phyloP scores from a whole-genome alignment of 768 basidiomycete genomes.

The Strobilomyces echinocephalus region DNA sequence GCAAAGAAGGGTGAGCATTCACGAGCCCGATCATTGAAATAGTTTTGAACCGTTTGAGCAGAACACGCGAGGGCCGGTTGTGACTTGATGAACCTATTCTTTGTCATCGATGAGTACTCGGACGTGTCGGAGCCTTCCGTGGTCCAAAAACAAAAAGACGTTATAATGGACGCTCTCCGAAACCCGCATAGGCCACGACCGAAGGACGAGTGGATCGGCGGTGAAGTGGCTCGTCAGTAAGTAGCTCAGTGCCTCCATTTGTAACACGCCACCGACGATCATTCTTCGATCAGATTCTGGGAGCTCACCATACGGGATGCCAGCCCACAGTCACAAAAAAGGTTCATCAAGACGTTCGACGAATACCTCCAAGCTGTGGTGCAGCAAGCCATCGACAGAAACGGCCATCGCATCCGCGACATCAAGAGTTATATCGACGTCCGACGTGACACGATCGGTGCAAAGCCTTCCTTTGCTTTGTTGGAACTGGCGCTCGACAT shows the following conservation, averaged over 20 bases:
- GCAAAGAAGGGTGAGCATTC: slow-evolving; percentile 8
- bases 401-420: slow-evolving; percentile 25
- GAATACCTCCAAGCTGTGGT: slow-evolving; percentile 1
- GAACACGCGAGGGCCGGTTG: slow-evolving; percentile 34
- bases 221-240: slow-evolving; percentile 15
- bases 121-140: slow-evolving; percentile 34
- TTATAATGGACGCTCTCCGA: slow-evolving; percentile 19
- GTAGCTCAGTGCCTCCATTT: background rate
- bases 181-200: slow-evolving; percentile 10
- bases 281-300: slow-evolving; percentile 10
- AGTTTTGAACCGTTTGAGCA: background rate
- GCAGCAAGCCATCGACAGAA: slow-evolving; percentile 6
- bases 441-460: slow-evolving; percentile 33
- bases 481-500: slow-evolving; percentile 31
- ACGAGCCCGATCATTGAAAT: background rate
- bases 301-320: slow-evolving; percentile 4
- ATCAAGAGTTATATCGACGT: slow-evolving; percentile 38
- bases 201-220: slow-evolving; percentile 1
- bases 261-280: background rate
- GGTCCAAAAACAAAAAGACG: slow-evolving; percentile 24
- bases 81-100: slow-evolving; percentile 49
- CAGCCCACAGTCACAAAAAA: background rate
- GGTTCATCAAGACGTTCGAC: slow-evolving; percentile 3
- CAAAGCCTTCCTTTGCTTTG: background rate
- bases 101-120: slow-evolving; percentile 47